Percentiles rank a stretch among this genome's conserved stretches.
Conservation (phyloP, 208 protist species). For the Phytomonas sp. region DNA sequence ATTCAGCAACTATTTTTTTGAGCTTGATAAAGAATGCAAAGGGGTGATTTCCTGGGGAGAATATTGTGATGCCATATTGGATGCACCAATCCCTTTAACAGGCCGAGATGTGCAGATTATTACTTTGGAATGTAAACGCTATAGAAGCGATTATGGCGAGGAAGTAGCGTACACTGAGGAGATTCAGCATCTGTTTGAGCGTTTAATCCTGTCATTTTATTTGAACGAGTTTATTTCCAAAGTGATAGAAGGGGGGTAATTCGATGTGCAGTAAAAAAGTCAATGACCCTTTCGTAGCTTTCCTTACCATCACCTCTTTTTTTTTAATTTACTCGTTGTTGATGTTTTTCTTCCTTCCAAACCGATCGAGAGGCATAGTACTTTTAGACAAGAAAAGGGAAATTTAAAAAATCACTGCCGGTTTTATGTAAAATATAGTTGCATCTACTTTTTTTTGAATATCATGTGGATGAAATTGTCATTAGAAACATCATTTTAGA, state of each 20-base stretch:
- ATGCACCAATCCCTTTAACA: conserved; percentile 78
- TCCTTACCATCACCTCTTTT: too few species aligned
- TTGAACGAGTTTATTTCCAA: neutral
- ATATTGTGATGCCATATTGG: conserved; percentile 48
- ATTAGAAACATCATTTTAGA: too few species aligned
- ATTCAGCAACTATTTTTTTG: conserved; percentile 69
- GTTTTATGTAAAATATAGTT: conserved; percentile 5
- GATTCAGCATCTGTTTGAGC: conserved; percentile 59
- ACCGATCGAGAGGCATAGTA: neutral
- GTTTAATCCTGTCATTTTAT: conserved; percentile 28
- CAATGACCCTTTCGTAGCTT: neutral
- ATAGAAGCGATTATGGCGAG: conserved; percentile 16
- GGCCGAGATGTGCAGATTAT: conserved; percentile 66
- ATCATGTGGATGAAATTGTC: neutral
- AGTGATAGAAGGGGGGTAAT: neutral
- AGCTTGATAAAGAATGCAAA: conserved; percentile 45
- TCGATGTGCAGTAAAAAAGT: neutral
- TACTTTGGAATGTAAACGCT: conserved; percentile 48
- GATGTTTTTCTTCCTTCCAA: neutral
- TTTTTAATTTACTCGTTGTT: too few species aligned
- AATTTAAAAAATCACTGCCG: neutral
- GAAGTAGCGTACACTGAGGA: conserved; percentile 77
- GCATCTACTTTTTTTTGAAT: conserved; percentile 12
- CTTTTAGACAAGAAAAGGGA: neutral
- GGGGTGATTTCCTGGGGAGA: conserved; percentile 52